phyloP scores from a whole-genome alignment of 768 basidiomycete genomes.

The Suillus subaureus region DNA sequence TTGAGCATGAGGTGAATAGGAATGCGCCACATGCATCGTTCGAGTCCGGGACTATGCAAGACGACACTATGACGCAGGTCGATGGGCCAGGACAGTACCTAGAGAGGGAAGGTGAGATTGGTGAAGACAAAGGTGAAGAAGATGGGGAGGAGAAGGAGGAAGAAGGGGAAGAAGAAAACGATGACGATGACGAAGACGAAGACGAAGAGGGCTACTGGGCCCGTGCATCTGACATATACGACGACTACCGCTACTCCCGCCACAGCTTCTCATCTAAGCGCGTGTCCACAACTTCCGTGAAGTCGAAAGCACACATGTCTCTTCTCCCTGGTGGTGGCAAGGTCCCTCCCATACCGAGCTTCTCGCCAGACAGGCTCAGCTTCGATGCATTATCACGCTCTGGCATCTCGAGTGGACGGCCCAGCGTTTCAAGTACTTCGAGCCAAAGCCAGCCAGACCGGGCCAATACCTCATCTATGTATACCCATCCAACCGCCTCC shows the following conservation, averaged over 20 bases:
- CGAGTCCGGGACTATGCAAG: neutral
- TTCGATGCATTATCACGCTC: slow-evolving; percentile 1
- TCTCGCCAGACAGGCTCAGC: slow-evolving; percentile 18
- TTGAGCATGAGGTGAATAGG: neutral
- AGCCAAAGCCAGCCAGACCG: neutral
- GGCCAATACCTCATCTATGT: slow-evolving; percentile 2
- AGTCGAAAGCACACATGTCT: slow-evolving; percentile 29
- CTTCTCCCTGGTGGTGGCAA: slow-evolving; percentile 17
- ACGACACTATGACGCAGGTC: neutral
- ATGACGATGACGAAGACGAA: slow-evolving; percentile 27
- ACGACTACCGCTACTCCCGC: slow-evolving; percentile 76
- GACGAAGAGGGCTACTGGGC: slow-evolving; percentile 58
- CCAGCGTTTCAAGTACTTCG: slow-evolving; percentile 10
- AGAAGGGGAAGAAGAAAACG: slow-evolving; percentile 18
- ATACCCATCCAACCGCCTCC: neutral
- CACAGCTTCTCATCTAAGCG: slow-evolving; percentile 49
- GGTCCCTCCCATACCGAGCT: slow-evolving; percentile 29
- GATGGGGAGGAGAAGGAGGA: slow-evolving; percentile 28
- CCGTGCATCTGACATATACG: slow-evolving; percentile 73
- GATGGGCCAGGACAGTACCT: neutral
- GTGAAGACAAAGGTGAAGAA: slow-evolving; percentile 20
- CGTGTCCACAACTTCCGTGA: slow-evolving; percentile 21
- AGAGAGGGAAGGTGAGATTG: slow-evolving; percentile 7
- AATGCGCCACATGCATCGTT: neutral
- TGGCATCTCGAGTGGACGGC: slow-evolving; percentile 9